Evolutionary conservation across 345 rosid species (phyloP).

Genomic region (Firmiana major): DNA sequence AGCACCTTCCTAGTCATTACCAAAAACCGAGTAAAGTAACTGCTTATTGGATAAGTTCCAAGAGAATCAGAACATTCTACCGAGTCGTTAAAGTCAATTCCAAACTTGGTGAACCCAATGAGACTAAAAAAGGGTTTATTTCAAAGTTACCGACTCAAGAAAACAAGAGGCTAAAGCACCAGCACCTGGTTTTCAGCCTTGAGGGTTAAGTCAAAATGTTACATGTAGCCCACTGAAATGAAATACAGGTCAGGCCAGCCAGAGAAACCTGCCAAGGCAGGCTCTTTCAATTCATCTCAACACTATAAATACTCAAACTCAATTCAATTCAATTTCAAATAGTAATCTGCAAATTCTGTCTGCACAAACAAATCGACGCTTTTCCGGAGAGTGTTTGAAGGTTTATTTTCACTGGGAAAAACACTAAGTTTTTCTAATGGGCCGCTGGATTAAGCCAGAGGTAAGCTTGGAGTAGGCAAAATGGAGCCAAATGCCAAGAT

Average conservation of each 20-base stretch:
- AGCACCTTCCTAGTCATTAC: too few species aligned
- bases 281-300: not conserved
- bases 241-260: not conserved
- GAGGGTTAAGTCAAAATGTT: not conserved
- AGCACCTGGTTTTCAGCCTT: not conserved
- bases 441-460: not conserved
- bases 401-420: not conserved
- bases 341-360: not conserved
- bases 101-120: not conserved
- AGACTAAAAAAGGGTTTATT: not conserved
- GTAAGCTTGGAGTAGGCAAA: not conserved
- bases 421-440: not conserved
- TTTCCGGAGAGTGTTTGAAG: not conserved
- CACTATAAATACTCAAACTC: not conserved
- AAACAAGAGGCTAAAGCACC: not conserved
- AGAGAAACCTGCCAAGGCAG: not conserved
- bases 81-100: not conserved
- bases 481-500: not conserved
- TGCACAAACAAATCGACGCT: not conserved
- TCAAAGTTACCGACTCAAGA: not conserved
- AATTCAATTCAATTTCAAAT: not conserved
- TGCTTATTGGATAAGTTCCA: not conserved
- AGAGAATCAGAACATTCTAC: not conserved
- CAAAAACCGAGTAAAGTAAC: too few species aligned
- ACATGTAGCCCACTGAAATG: not conserved